Percentiles rank a stretch among this genome's conserved stretches.
phyloP scores from a whole-genome alignment of 75 land plant species.

The Azolla pinnata region DNA sequence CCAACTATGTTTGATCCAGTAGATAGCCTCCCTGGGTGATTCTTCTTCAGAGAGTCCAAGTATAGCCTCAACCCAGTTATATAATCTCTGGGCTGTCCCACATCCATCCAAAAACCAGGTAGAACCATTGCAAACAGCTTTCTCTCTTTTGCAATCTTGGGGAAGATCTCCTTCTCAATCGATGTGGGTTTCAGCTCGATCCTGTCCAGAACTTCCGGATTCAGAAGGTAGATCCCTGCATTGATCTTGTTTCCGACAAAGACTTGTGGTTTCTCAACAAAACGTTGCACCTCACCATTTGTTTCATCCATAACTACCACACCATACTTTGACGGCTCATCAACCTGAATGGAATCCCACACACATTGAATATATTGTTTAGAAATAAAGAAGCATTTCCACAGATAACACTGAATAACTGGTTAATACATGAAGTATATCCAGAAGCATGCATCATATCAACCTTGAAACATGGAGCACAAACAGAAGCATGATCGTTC shows the following conservation, averaged over 20 bases:
- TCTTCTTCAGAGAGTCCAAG: constrained; percentile 30
- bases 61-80: constrained; percentile 25
- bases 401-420: no score
- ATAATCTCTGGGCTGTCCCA: constrained; percentile 39
- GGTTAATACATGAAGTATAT: no score
- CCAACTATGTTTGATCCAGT: constrained; percentile 16
- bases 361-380: no score
- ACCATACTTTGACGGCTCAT: constrained; percentile 46
- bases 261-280: constrained; percentile 41
- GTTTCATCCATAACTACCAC: constrained; percentile 40
- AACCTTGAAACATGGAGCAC: no score
- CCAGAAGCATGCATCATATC: no score
- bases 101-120: constrained; percentile 45
- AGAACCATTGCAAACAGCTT: constrained; percentile 36
- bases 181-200: constrained; percentile 38
- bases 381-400: no score
- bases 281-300: constrained; percentile 30
- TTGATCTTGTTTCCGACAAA: constrained; percentile 46
- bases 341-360: no score
- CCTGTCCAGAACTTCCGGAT: constrained; percentile 25
- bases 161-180: constrained; percentile 41
- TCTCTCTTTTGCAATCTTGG: constrained; percentile 27
- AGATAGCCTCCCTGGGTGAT: constrained; percentile 18
- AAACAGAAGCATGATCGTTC: no score
- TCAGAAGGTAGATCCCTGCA: constrained; percentile 38